These are phyloP conservation scores for Xeromyces bisporus DNA, from an alignment of 495 filamentous ascomycete species.

Conservation along the genomic window DNA sequence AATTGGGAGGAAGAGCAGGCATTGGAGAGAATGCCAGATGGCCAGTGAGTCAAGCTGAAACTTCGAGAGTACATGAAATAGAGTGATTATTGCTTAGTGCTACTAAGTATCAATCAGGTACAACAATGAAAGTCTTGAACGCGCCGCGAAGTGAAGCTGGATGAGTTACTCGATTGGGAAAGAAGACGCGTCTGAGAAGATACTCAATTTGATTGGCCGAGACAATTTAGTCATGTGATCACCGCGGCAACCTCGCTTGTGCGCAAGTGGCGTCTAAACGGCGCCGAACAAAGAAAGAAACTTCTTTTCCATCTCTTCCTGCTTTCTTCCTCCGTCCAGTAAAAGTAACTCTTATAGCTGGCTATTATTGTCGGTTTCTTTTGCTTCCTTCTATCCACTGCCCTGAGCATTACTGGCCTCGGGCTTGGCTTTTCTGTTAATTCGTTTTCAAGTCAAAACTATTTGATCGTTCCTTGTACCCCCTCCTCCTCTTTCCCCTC, in stretches of 20 bases:
- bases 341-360: slow-evolving; percentile 6
- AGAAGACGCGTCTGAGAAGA: background rate
- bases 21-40: background rate
- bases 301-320: slow-evolving; percentile 14
- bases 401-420: slow-evolving; percentile 1
- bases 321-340: slow-evolving; percentile 6
- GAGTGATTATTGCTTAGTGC: too few species aligned
- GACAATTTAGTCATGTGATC: background rate
- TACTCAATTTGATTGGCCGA: background rate
- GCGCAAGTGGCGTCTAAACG: slow-evolving; percentile 10
- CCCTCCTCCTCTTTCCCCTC: slow-evolving; percentile 9
- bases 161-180: background rate
- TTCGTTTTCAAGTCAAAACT: slow-evolving; percentile 8
- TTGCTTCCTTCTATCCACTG: slow-evolving; percentile 5
- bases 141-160: background rate
- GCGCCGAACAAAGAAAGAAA: slow-evolving; percentile 12
- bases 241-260: slow-evolving; percentile 15
- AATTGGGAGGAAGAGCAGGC: slow-evolving; percentile 8
- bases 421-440: background rate
- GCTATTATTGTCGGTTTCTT: slow-evolving; percentile 5
- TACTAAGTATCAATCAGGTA: too few species aligned
- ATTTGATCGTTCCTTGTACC: slow-evolving; percentile 18
- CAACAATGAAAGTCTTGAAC: slow-evolving; percentile 1
- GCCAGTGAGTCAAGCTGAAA: too few species aligned
- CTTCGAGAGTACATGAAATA: slow-evolving; percentile 6